phyloP scores from a whole-genome alignment of 2,329 filamentous ascomycete species.

The Pseudogymnoascus verrucosus region DNA sequence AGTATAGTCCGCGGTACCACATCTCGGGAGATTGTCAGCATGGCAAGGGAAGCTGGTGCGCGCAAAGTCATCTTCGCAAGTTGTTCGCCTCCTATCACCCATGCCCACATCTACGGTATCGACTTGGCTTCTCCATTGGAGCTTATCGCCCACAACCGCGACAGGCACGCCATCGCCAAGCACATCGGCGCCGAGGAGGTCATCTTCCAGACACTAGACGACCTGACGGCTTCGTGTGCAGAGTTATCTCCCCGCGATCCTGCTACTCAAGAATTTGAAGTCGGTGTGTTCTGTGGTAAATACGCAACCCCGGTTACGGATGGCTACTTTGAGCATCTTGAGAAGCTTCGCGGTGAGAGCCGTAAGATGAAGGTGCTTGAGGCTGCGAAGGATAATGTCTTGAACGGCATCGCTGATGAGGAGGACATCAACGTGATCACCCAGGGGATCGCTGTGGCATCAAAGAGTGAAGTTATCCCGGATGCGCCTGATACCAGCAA shows the following conservation, averaged over 20 bases:
- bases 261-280: conserved; percentile 63
- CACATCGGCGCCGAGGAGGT: conserved; percentile 69
- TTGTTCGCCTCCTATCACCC: conserved; percentile 73
- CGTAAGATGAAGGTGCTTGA: conserved; percentile 59
- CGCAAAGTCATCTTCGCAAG: conserved; percentile 75
- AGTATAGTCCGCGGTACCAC: conserved; percentile 84
- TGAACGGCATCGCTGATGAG: conserved; percentile 53
- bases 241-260: conserved; percentile 55
- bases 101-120: conserved; percentile 82
- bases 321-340: conserved; percentile 76
- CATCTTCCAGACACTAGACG: conserved; percentile 68
- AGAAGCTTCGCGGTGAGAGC: conserved; percentile 62
- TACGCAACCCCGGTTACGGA: conserved; percentile 75
- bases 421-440: conserved; percentile 54
- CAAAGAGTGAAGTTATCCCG: conserved; percentile 48
- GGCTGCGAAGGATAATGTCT: conserved; percentile 54
- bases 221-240: conserved; percentile 71
- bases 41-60: conserved; percentile 79
- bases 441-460: conserved; percentile 49
- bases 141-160: conserved; percentile 62
- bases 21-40: conserved; percentile 67
- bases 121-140: conserved; percentile 65
- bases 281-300: conserved; percentile 83
- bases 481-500: conserved; percentile 17
- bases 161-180: conserved; percentile 51